These are phyloP conservation scores for Penicillium crystallinum DNA, from an alignment of 495 filamentous ascomycete genomes.

Conservation along the genomic window DNA sequence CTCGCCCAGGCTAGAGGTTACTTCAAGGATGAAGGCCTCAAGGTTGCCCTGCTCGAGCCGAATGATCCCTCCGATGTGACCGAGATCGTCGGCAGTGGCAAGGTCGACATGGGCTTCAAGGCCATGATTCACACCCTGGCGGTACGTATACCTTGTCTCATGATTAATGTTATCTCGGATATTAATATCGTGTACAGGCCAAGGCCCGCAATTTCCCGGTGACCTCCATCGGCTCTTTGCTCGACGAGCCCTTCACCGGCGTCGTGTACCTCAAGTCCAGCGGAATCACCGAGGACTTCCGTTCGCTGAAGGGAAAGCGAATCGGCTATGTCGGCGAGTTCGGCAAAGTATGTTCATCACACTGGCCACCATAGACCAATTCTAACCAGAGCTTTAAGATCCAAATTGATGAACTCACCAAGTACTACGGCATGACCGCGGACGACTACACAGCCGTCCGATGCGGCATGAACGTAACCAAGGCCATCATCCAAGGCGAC, in stretches of 20 bases:
- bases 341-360: conserved; percentile 42
- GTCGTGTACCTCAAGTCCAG: conserved; percentile 65
- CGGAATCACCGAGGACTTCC: conserved; percentile 61
- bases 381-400: conserved; percentile 37
- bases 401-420: conserved; percentile 69
- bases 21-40: conserved; percentile 64
- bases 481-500: conserved; percentile 58
- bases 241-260: conserved; percentile 69
- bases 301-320: conserved; percentile 58
- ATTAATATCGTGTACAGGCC: conserved; percentile 34
- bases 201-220: conserved; percentile 68
- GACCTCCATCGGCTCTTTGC: conserved; percentile 59
- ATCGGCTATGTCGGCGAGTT: conserved; percentile 72
- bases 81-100: conserved; percentile 66
- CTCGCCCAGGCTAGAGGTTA: conserved; percentile 65
- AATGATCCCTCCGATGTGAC: conserved; percentile 69
- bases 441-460: conserved; percentile 66
- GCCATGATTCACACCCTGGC: conserved; percentile 72
- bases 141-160: conserved; percentile 28
- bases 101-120: conserved; percentile 70
- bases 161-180: background rate
- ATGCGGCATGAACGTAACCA: conserved; percentile 59
- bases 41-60: conserved; percentile 65
- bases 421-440: conserved; percentile 65
- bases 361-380: background rate